A percentile compares a stretch with the other conserved stretches of the same genome.
Conservation (phyloP, 148 eudicot genomes). For the Camellia lanceoleosa region DNA sequence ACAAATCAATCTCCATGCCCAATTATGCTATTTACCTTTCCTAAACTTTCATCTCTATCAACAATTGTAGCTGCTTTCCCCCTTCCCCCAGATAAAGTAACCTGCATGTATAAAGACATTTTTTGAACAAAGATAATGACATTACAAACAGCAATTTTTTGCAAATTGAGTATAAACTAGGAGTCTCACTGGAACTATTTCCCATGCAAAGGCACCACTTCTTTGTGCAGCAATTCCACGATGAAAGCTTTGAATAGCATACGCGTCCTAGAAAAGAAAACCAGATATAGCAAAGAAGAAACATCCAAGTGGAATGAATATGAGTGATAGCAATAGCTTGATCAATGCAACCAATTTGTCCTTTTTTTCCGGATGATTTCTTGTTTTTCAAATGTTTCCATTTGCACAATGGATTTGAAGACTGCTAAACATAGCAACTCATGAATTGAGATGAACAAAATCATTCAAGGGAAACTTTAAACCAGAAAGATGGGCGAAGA, state of each 20-base stretch:
- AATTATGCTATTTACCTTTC: conserved; percentile 45
- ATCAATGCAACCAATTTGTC: background rate
- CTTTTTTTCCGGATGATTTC: background rate
- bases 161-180: background rate
- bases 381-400: background rate
- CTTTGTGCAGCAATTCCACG: conserved; percentile 83
- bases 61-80: conserved; percentile 55
- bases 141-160: background rate
- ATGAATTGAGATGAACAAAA: conserved; percentile 1
- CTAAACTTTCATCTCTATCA: conserved; percentile 75
- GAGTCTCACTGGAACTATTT: conserved; percentile 76
- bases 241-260: conserved; percentile 86
- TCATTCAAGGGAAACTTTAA: background rate
- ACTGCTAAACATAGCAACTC: background rate
- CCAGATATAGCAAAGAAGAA: background rate
- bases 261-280: conserved; percentile 54
- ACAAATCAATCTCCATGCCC: background rate
- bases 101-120: conserved; percentile 35
- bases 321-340: background rate
- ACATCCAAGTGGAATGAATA: background rate
- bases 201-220: conserved; percentile 87
- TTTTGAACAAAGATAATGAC: background rate
- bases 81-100: conserved; percentile 55
- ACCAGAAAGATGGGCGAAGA: background rate
- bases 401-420: background rate